Evolutionary conservation across 805 yeast genomes (phyloP).

Genomic region (Teunomyces kruisii): DNA sequence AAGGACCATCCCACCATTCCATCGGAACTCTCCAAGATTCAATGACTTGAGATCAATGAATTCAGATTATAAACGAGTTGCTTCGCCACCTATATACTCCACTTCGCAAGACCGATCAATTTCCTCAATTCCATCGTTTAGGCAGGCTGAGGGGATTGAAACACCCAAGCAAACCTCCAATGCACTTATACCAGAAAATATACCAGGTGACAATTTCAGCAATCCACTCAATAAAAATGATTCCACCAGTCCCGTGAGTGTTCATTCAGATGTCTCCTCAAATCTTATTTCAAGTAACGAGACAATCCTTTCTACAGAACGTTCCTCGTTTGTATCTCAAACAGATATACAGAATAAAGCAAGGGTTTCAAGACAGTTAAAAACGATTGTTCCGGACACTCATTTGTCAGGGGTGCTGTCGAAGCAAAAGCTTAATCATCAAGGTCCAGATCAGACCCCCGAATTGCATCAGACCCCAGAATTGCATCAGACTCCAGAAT

Average conservation of each 20-base stretch:
- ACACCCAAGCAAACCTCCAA: neutral
- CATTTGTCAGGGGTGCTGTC: neutral
- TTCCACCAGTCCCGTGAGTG: constrained; percentile 27
- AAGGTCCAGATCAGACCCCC: neutral
- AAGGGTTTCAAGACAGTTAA: constrained; percentile 6
- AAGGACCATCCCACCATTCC: constrained; percentile 5
- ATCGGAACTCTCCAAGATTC: constrained; percentile 8
- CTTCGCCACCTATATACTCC: constrained; percentile 9
- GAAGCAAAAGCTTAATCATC: neutral
- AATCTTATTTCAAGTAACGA: constrained; percentile 28
- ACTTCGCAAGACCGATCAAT: neutral
- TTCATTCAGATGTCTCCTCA: constrained; percentile 27
- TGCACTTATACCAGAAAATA: neutral
- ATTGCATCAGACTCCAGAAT: neutral
- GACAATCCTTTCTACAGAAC: constrained; percentile 31
- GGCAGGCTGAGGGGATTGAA: neutral
- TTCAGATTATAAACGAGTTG: constrained; percentile 8
- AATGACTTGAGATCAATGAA: constrained; percentile 5
- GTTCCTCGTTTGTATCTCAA: constrained; percentile 23
- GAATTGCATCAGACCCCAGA: too few relatives aligned
- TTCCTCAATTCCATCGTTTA: neutral
- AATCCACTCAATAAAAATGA: constrained; percentile 5
- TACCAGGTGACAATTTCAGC: neutral
- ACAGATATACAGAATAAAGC: constrained; percentile 11
- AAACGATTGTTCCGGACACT: neutral